Evolutionary conservation across 2,329 filamentous ascomycete genomes (phyloP).

Genomic region (Aspergillus tubingensis): DNA sequence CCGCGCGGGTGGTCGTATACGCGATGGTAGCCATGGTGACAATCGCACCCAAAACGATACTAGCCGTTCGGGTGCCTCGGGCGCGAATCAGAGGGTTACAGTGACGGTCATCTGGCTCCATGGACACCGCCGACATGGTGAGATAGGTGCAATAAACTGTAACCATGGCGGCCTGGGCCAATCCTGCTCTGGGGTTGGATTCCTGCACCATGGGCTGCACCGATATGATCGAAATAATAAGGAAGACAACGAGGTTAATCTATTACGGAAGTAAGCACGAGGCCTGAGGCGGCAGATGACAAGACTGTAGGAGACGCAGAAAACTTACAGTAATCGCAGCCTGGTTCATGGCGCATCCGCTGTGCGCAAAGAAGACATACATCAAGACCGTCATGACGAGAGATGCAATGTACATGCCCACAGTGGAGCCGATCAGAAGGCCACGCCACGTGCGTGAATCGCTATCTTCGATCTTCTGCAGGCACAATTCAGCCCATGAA

Average conservation of each 20-base stretch:
- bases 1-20: constrained; percentile 94
- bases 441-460: constrained; percentile 84
- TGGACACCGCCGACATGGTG: constrained; percentile 95
- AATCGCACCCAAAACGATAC: constrained; percentile 87
- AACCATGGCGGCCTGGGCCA: constrained; percentile 97
- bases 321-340: constrained; percentile 74
- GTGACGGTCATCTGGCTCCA: constrained; percentile 92
- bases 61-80: constrained; percentile 83
- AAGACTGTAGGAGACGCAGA: constrained; percentile 1
- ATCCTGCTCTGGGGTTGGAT: constrained; percentile 86
- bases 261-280: constrained; percentile 24
- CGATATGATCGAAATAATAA: constrained; percentile 78
- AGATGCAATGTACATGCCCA: constrained; percentile 90
- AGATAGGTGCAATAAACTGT: constrained; percentile 98
- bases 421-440: constrained; percentile 84
- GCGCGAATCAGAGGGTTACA: constrained; percentile 90
- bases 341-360: constrained; percentile 92
- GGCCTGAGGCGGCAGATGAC: constrained; percentile 1
- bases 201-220: constrained; percentile 90
- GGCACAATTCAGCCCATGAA: constrained; percentile 94
- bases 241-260: constrained; percentile 82
- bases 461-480: constrained; percentile 86
- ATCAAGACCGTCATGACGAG: constrained; percentile 94
- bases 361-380: constrained; percentile 90
- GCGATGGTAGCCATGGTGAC: constrained; percentile 96